These are phyloP conservation scores for Penicillium sp. DNA, from an alignment of 2,329 filamentous ascomycete species.

Conservation along the genomic window DNA sequence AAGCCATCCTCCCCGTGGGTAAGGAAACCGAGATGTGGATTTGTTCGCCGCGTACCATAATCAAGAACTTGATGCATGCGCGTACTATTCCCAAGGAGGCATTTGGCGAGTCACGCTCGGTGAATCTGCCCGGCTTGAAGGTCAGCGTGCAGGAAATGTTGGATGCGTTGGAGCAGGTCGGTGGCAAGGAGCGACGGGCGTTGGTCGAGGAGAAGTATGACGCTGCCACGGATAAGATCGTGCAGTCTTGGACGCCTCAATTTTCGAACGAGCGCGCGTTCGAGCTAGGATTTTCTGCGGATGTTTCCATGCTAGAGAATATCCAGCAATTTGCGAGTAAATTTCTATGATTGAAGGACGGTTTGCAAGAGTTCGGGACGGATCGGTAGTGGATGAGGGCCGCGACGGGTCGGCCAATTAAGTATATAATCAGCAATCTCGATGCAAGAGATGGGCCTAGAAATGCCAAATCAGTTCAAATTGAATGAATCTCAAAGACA, in stretches of 20 bases:
- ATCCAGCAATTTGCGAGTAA: slow-evolving; percentile 43
- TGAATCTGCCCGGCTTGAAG: slow-evolving; percentile 60
- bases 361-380: slow-evolving; percentile 10
- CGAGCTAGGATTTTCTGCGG: slow-evolving; percentile 50
- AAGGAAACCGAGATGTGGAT: slow-evolving; percentile 61
- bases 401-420: background rate
- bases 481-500: background rate
- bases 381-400: slow-evolving; percentile 18
- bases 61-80: slow-evolving; percentile 59
- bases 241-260: slow-evolving; percentile 64
- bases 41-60: slow-evolving; percentile 58
- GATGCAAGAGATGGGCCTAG: background rate
- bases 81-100: slow-evolving; percentile 55
- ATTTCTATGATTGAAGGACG: slow-evolving; percentile 31
- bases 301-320: slow-evolving; percentile 47
- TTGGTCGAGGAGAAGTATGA: slow-evolving; percentile 61
- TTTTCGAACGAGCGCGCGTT: slow-evolving; percentile 61
- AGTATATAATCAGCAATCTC: background rate
- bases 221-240: slow-evolving; percentile 58
- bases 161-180: slow-evolving; percentile 61
- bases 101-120: slow-evolving; percentile 58
- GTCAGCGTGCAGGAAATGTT: slow-evolving; percentile 65
- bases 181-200: slow-evolving; percentile 58
- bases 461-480: background rate
- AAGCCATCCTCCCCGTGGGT: slow-evolving; percentile 56